A percentile compares a stretch with the other conserved stretches of the same genome.
These are phyloP conservation scores for Lentinula novae-zelandiae DNA, from an alignment of 1,284 basidiomycete genomes.

Conservation along the genomic window DNA sequence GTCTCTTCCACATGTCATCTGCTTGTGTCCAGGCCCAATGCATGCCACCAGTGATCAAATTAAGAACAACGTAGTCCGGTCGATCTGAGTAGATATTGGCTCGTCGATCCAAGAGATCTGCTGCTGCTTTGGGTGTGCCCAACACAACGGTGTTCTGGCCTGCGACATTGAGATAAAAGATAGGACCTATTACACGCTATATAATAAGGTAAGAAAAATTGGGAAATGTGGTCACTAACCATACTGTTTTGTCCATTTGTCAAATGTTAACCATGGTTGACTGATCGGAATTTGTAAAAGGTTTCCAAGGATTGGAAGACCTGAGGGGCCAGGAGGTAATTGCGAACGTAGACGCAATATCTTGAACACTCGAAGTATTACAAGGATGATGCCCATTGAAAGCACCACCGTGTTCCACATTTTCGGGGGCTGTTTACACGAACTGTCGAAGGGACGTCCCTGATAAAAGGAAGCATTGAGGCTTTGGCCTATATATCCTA, in stretches of 20 bases:
- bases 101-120: constrained; percentile 9
- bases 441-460: too few relatives aligned
- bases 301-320: constrained; percentile 6
- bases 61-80: constrained; percentile 17
- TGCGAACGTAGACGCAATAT: not conserved
- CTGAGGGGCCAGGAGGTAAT: not conserved
- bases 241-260: constrained; percentile 2
- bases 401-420: not conserved
- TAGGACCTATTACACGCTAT: not conserved
- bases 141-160: not conserved
- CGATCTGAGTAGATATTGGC: constrained; percentile 2
- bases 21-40: constrained; percentile 16
- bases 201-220: not conserved
- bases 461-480: too few relatives aligned
- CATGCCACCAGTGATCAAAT: constrained; percentile 15
- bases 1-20: constrained; percentile 15
- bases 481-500: too few relatives aligned
- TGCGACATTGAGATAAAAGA: not conserved
- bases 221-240: not conserved
- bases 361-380: not conserved
- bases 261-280: not conserved
- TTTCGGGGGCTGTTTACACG: not conserved
- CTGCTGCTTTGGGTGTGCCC: not conserved
- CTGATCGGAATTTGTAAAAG: not conserved
- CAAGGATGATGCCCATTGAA: not conserved